Evolutionary conservation across 208 protist species (phyloP), one percentile per base, ranked within the genome.

Genomic region (Histomonas meleagridis): DNA sequence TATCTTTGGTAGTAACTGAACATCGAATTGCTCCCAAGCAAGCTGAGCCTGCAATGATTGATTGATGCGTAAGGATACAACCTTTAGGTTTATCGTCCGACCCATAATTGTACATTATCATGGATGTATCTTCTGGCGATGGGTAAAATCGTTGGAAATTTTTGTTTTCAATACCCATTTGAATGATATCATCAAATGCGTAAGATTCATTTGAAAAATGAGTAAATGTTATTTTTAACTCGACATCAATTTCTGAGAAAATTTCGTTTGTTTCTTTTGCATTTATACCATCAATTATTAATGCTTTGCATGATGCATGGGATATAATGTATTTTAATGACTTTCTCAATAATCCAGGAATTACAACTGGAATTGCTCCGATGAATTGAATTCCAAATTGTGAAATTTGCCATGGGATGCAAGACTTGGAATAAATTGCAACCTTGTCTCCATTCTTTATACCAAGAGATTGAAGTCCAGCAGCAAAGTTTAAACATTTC

Each of bases 91-190:
- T 53, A 28, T 69, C 91, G 32, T 62, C 90, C 0, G 91, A 76
- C n/a, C 91, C 91, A n/a, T 38, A 90, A 38, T 62, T 92, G 55
- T 92, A 92, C 53, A 81, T 91, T 14, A 92, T 92, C 32, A 90
- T 70, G 1, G 46, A 62, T 28, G 60, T 91, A 43, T 91, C 69
- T 38, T 86, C 65, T 12, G 91, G 91, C 7, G 3, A 9, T 38
- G 76, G 55, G 4, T 28, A 32, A 32, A 51, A 28, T 18, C 12
- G 57, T 32, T 18, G 28, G 35, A n/a, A 65, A 62, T 90, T 90
- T 28, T 40, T 18, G 76, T 90, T 26, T 21, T 65, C 12, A 53
- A 90, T 28, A 9, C n/a, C 51, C 12, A 32, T 49, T 28, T 3
- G 38, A 10, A 5, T 1, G 1, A 3, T 21, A 4, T 46, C n/a